Percentiles rank a stretch among this genome's conserved stretches.
Conservation (phyloP, 306 rosid genomes). For the Comarum palustre region DNA sequence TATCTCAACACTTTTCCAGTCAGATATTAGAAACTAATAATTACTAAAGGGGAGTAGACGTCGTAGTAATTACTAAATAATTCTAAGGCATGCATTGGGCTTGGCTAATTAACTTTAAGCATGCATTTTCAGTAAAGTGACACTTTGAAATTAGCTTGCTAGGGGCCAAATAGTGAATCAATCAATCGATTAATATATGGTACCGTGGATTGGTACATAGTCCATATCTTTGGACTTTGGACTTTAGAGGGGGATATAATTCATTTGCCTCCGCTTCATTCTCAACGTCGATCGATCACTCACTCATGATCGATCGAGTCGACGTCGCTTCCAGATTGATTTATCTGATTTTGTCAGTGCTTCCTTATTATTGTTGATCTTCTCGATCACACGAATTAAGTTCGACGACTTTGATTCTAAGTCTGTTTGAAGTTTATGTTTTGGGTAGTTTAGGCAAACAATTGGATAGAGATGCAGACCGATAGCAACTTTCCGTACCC, state of each 20-base stretch:
- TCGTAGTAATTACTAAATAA: not conserved
- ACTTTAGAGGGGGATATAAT: not conserved
- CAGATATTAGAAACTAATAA: not conserved
- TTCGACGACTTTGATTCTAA: not conserved
- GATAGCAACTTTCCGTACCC: not conserved
- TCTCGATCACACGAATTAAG: not conserved
- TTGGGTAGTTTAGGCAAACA: not conserved
- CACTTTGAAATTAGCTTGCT: not conserved
- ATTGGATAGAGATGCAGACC: not conserved
- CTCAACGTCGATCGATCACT: not conserved
- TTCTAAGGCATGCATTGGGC: not conserved
- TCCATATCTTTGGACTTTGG: not conserved
- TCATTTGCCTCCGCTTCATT: not conserved
- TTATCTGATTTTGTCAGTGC: not conserved
- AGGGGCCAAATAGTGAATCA: not conserved
- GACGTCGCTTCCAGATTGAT: not conserved
- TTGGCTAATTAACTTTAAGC: not conserved
- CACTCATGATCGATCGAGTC: not conserved
- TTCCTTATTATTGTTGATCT: not conserved
- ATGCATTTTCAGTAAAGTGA: not conserved
- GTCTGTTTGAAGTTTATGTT: not conserved
- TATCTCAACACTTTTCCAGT: not conserved
- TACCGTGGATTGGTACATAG: not conserved
- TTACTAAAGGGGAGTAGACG: not conserved
- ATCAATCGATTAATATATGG: not conserved